Evolutionary conservation across 148 eudicot species (phyloP), one percentile per base, ranked within the genome.

Genomic region (Diospyros kaki): DNA sequence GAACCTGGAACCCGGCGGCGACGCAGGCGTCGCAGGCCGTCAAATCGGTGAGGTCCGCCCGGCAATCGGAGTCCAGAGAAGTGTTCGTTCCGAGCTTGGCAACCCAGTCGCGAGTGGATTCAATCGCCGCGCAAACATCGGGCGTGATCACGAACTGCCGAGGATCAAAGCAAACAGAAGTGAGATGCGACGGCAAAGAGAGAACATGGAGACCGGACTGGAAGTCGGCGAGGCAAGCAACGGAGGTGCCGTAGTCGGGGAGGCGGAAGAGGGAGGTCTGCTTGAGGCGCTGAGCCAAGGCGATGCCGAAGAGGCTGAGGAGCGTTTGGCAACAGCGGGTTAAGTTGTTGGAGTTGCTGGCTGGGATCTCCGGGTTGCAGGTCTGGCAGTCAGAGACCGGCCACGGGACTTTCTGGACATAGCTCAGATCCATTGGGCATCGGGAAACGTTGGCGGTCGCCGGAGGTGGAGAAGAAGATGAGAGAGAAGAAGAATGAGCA

Each of bases 21-120:
- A 85, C 83, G 64, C 91, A 91, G 2, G 86, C 81, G 43, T 83
- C 89, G 73, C 93, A 91, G 0, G 84, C 54, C 14, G 90, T 82
- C 6, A 79, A 76, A 76, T 84, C 87, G 18, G 84, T 71, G 15
- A 89, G 78, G 70, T 89, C 88, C 9, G 81, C 6, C 44, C 71
- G 66, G 64, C 97, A 91, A 28, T 72, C 80, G 51, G 76, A 75
- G 70, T 87, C 89, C 41, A 91, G 58, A 6, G 58, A 43, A 13
- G 89, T 86, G 17, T 72, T 77, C 5, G 75, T 70, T 6, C 91
- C 91, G 38, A 91, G 80, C 55, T 78, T 86, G 51, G 66, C 73
- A n/a, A 56, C 75, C 97, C 97, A 91, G 67, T 91, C 79, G 11
- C 68, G 71, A 43, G 70, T 80, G 18, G 89, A 71, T 72, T 84